These are phyloP conservation scores for Aspergillus sp. DNA, from an alignment of 2,329 filamentous ascomycete species.

Conservation along the genomic window DNA sequence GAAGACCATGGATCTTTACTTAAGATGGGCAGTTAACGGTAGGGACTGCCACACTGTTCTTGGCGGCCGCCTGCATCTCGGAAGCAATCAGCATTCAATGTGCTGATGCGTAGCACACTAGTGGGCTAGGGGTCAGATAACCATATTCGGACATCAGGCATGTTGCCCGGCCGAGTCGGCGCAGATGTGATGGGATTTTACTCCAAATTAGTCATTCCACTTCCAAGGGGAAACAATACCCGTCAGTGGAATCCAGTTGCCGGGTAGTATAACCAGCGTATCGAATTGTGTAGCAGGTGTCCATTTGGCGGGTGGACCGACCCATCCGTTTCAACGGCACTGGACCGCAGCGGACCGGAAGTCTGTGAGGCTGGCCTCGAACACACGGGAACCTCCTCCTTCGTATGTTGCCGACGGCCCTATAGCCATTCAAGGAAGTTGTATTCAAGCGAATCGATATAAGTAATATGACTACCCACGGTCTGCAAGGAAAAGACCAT, in stretches of 20 bases:
- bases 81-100: background rate
- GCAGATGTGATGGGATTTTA: background rate
- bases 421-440: background rate
- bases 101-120: too few species aligned
- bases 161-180: background rate
- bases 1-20: background rate
- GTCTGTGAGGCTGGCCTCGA: background rate
- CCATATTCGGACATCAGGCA: slow-evolving; percentile 1
- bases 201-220: background rate
- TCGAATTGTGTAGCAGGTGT: background rate
- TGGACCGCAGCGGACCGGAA: background rate
- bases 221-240: background rate
- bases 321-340: background rate
- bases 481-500: background rate
- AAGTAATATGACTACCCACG: background rate
- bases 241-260: background rate
- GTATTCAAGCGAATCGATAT: background rate
- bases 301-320: background rate
- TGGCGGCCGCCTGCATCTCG: background rate
- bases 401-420: background rate
- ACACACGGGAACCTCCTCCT: background rate
- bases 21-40: background rate
- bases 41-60: background rate
- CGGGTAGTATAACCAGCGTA: background rate
- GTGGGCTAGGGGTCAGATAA: background rate